Evolutionary conservation across 2,329 filamentous ascomycete species (phyloP), one percentile per base, ranked within the genome.

Genomic region (Aspergillus alliaceus): DNA sequence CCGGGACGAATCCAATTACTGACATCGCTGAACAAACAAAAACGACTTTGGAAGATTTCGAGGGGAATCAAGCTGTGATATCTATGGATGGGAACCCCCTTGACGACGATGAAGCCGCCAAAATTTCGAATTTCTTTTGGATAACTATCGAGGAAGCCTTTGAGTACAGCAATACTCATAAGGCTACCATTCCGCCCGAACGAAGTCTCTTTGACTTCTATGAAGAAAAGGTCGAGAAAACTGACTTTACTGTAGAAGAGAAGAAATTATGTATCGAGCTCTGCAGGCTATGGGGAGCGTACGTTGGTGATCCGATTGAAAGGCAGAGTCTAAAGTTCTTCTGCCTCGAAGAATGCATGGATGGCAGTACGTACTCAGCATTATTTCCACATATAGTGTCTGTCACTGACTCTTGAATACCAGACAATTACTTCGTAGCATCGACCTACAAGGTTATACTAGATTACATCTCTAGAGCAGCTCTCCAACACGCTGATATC

Each of bases 321-420:
- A 78, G 72, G 44, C 86, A 88, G 67, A 87, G 84, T 64, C 69
- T 89, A 59, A 84, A 81, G 64, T 88, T 84, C 69, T 87, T 87
- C 66, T 86, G 83, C 76, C 73, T 89, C 27, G 86, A 89, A 66
- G 85, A 88, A 66, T 87, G 84, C 56, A 83, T 88, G 49, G 85
- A 87, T 64, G 86, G 86, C 18, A 77, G 80, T 78, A 69, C 59
- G 76, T 69, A n/a, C 20, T 20, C n/a, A 18, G 24, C 18, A 14
- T 20, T 4, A 35, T 40, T 6, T 5, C 12, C 18, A 34, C 51
- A 39, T 8, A 32, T 7, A 20, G 6, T 15, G 6, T 15, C 40
- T 9, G 11, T 49, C 9, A 47, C 40, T 57, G 14, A 57, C 34
- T 14, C 14, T 32, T 3, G 11, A 35, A 22, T 25, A 12, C 15